These are phyloP conservation scores for Trichocladium uniseriatum DNA, from an alignment of 495 filamentous ascomycete genomes.

Conservation along the genomic window DNA sequence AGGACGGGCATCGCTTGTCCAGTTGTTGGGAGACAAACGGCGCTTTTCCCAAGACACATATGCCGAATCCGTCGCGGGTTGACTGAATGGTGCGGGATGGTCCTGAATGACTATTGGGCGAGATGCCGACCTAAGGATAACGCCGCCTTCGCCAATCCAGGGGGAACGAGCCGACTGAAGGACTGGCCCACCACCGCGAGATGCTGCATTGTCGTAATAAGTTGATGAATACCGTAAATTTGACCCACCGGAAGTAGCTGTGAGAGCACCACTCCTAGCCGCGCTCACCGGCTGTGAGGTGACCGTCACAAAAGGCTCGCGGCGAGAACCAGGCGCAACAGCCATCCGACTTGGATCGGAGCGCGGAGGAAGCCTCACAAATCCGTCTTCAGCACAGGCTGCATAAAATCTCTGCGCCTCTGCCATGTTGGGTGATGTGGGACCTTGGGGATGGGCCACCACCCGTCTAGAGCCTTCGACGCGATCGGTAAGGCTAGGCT, in stretches of 20 bases:
- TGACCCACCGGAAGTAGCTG: neutral
- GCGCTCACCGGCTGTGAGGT: conserved; percentile 2
- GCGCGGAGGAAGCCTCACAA: conserved; percentile 21
- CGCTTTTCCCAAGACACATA: neutral
- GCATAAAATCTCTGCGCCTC: neutral
- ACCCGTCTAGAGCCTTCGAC: neutral
- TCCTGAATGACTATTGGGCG: conserved; percentile 23
- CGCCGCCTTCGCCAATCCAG: conserved; percentile 17
- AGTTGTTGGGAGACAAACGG: neutral
- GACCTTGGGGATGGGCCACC: neutral
- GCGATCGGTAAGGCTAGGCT: neutral
- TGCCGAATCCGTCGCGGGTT: neutral
- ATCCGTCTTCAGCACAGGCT: conserved; percentile 11
- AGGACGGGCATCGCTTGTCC: neutral
- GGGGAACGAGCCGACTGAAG: conserved; percentile 15
- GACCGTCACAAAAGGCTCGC: neutral
- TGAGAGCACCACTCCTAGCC: neutral
- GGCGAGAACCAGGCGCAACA: neutral
- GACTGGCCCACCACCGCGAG: conserved; percentile 1
- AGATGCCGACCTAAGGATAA: conserved; percentile 16
- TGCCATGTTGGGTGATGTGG: neutral
- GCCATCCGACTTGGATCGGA: conserved; percentile 7
- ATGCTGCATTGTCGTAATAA: conserved; percentile 5
- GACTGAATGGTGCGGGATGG: neutral
- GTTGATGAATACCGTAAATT: neutral